These are phyloP conservation scores for Podospora pseudocomata DNA, from an alignment of 495 filamentous ascomycete species.

Conservation along the genomic window DNA sequence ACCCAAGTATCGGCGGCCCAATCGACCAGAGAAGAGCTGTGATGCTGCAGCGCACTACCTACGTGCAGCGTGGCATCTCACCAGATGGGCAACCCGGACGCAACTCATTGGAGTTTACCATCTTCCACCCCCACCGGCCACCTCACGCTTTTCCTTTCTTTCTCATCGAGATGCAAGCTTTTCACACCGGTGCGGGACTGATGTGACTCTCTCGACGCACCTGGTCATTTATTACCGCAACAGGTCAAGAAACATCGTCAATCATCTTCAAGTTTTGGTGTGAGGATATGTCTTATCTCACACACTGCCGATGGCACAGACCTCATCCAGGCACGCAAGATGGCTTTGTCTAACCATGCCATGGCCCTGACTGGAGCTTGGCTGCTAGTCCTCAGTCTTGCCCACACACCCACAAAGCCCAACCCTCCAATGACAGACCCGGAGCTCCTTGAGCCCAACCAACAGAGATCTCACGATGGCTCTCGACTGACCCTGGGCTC, in stretches of 20 bases:
- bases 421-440: not conserved
- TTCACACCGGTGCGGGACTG: not conserved
- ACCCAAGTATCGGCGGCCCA: not conserved
- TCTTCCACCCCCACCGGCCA: not conserved
- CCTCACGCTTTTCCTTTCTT: not conserved
- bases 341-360: not conserved
- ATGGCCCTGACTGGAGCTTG: not conserved
- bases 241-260: not conserved
- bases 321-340: not conserved
- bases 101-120: not conserved
- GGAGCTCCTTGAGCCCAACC: not conserved
- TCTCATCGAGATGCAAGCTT: not conserved
- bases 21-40: not conserved
- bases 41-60: not conserved
- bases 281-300: not conserved
- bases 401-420: not conserved
- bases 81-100: not conserved
- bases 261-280: not conserved
- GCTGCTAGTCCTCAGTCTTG: not conserved
- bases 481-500: not conserved
- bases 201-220: not conserved
- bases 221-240: not conserved
- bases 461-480: not conserved
- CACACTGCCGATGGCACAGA: conserved; percentile 1
- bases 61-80: not conserved